Conservation (phyloP, 2,329 filamentous ascomycete species). For the Cryoendolithus antarcticus region DNA sequence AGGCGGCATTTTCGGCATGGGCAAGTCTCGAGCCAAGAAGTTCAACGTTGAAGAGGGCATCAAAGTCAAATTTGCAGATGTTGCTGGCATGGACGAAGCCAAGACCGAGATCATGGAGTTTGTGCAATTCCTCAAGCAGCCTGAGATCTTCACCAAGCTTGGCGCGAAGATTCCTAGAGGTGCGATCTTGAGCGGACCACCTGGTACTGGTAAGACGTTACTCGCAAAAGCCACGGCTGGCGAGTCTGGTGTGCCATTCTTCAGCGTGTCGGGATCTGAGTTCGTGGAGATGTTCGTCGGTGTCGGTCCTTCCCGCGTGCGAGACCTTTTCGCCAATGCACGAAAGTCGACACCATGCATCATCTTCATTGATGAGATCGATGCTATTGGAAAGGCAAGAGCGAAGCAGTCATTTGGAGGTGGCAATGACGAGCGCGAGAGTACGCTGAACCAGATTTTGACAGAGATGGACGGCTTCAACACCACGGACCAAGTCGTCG, state of each 20-base stretch:
- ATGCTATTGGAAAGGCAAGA: conserved; percentile 88
- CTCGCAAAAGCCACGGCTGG: conserved; percentile 95
- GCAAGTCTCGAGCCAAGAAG: conserved; percentile 87
- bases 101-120: conserved; percentile 99
- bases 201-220: conserved; percentile 95
- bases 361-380: conserved; percentile 99
- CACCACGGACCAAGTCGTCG: conserved; percentile 89
- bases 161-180: conserved; percentile 96
- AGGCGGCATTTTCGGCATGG: conserved; percentile 86
- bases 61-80: conserved; percentile 94
- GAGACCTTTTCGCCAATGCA: conserved; percentile 87
- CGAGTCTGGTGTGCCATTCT: conserved; percentile 94
- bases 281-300: conserved; percentile 99
- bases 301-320: conserved; percentile 88
- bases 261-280: conserved; percentile 94
- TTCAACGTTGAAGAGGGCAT: conserved; percentile 96
- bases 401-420: conserved; percentile 72
- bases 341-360: conserved; percentile 96
- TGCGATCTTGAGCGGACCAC: conserved; percentile 91
- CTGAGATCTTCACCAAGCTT: conserved; percentile 80
- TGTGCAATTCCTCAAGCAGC: conserved; percentile 90
- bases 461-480: conserved; percentile 99
- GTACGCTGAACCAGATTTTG: conserved; percentile 92
- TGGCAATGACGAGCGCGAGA: conserved; percentile 93
- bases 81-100: conserved; percentile 95